Base-by-base conservation (phyloP, 768 basidiomycete genomes). In the Lactarius pseudohatsudake region DNA sequence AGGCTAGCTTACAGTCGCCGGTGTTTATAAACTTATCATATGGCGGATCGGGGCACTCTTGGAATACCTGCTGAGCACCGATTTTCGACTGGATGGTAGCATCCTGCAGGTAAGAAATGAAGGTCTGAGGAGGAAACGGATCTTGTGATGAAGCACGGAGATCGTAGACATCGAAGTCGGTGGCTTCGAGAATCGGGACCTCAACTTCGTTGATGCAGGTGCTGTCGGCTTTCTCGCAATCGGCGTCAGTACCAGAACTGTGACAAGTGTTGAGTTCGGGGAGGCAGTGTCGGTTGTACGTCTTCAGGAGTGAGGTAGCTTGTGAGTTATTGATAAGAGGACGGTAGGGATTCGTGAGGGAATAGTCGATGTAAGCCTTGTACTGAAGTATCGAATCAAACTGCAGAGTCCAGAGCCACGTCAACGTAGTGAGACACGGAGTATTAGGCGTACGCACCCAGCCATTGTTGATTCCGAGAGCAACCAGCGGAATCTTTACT, bases 341-440 rank as follows among this genome's bases (percentile, higher is more conserved):
- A 30, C 56, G 62, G 7, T 64, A 64, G 15, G 81, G 77, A 71
- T 85, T 85, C 3, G 71, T 75, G 7, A 71, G 76, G 0, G 84
- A 81, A 63, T 84, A 85, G 1, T 72, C 74, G 38, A 84, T 76
- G 62, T 83, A 84, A 18, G 80, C 80, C 7, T 82, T 79, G 68
- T 84, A 85, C 75, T 85, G 84, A 6, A 64, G 67, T 11, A 82
- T 70, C 40, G 36, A 65, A 72, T 40, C 62, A 40, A 64, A 34
- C 36, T 59, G 28, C 30, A 57, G 2, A 18, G 10, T 6, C 18
- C 41, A 15, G 18, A 47, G 40, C 8, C 11, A 30, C 13, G 5
- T 47, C 11, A 47, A 34, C 45, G 32, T 60, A 20, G 43, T 10
- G 4, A 45, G 7, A 84, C 72, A 20, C 82, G 82, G 68, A 84